Percentiles rank a stretch among this genome's conserved stretches.
These are phyloP conservation scores for Microascus cirrosus DNA, from an alignment of 2,329 filamentous ascomycete species.

Conservation along the genomic window DNA sequence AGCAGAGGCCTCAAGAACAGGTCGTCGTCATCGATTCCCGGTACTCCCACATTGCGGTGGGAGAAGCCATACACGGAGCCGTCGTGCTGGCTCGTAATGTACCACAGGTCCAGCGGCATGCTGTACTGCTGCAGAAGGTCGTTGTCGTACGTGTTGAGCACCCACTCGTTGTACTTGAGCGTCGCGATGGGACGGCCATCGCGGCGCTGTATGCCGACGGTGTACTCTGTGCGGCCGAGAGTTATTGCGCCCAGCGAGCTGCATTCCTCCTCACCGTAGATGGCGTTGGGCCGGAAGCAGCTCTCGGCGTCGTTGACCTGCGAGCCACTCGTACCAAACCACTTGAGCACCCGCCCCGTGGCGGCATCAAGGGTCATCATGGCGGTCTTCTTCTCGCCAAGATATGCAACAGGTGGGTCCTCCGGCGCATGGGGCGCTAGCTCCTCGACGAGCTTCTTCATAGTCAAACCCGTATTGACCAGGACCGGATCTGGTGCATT, in stretches of 20 bases:
- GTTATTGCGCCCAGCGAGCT: conserved; percentile 70
- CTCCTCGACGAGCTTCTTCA: conserved; percentile 82
- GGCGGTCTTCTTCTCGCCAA: conserved; percentile 80
- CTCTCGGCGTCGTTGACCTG: conserved; percentile 61
- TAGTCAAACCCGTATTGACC: conserved; percentile 57
- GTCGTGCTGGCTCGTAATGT: conserved; percentile 79
- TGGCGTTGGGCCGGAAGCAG: conserved; percentile 58
- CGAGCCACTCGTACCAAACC: conserved; percentile 65
- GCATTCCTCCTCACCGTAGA: conserved; percentile 65
- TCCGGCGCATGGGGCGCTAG: conserved; percentile 65
- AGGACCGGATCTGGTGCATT: conserved; percentile 42
- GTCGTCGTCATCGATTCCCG: conserved; percentile 9
- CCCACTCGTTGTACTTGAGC: conserved; percentile 89
- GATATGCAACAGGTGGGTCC: conserved; percentile 74
- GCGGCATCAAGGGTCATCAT: conserved; percentile 82
- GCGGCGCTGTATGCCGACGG: conserved; percentile 68
- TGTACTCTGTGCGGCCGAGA: conserved; percentile 81
- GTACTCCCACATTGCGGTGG: conserved; percentile 35
- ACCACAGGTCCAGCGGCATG: conserved; percentile 61
- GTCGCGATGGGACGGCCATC: conserved; percentile 73
- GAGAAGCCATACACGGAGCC: conserved; percentile 60
- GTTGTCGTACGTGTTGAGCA: conserved; percentile 78
- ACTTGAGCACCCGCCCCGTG: conserved; percentile 71
- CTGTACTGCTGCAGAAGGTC: conserved; percentile 76
- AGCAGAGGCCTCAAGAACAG: conserved; percentile 37